Evolutionary conservation across 768 basidiomycete species (phyloP).

Genomic region (Phylloporus rhodoxanthus): DNA sequence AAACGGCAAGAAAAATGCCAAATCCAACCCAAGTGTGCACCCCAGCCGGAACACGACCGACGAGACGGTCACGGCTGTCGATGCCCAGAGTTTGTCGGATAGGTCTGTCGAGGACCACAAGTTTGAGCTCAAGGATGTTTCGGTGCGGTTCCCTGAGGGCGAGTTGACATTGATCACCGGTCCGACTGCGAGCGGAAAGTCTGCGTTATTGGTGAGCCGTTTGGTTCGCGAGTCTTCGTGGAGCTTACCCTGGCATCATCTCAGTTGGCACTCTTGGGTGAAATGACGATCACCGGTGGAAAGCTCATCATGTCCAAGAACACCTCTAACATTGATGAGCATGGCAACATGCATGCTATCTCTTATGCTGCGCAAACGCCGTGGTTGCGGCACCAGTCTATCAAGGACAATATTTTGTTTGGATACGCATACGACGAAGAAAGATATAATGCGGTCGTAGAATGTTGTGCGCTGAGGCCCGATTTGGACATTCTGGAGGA

Average conservation of each 20-base stretch:
- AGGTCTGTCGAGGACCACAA: constrained; percentile 24
- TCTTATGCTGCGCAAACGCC: constrained; percentile 72
- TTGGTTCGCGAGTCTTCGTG: background rate
- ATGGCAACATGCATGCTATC: constrained; percentile 56
- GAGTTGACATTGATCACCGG: constrained; percentile 42
- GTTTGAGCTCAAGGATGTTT: constrained; percentile 41
- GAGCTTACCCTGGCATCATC: background rate
- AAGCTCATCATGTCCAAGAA: constrained; percentile 40
- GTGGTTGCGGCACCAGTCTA: constrained; percentile 66
- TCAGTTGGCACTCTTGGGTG: constrained; percentile 35
- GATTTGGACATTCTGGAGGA: constrained; percentile 84
- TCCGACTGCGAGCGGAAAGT: constrained; percentile 47
- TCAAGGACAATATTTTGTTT: constrained; percentile 78
- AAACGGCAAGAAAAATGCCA: constrained; percentile 17
- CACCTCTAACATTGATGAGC: constrained; percentile 49
- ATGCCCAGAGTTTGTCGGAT: constrained; percentile 14
- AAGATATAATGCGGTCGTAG: constrained; percentile 70
- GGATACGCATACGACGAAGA: constrained; percentile 64
- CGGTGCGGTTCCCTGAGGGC: constrained; percentile 43
- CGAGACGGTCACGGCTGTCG: constrained; percentile 8
- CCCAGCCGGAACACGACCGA: constrained; percentile 2
- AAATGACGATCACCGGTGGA: constrained; percentile 35
- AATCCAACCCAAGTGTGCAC: background rate
- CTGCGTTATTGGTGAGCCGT: constrained; percentile 37
- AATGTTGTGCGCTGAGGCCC: constrained; percentile 74